Base-by-base conservation (phyloP, 306 rosid genomes). In the Oxytropis ochrocephala region DNA sequence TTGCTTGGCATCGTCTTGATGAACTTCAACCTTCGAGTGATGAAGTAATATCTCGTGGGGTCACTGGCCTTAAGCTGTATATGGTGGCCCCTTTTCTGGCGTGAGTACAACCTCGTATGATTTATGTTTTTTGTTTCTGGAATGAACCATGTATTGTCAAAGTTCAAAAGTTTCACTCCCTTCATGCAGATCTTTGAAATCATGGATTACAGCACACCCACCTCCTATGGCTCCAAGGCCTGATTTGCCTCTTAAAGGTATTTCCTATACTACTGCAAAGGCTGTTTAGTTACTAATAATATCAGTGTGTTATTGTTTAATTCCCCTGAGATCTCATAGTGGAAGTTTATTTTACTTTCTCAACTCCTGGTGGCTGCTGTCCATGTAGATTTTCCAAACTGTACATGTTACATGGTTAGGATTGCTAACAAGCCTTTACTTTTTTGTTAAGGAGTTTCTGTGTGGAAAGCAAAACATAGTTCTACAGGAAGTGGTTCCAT, bases 81-180 rank as follows among this genome's bases (percentile, higher is more conserved):
- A 94, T 94, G 98, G 98, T 94, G 81, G 78, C 98, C 64, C 98
- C 98, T 73, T 94, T 94, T 79, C 76, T 94, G 33, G 84, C 81
- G 96, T 94, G 83, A 83, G 98, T 77, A 76, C 57, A 77, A 29
- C 38, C 14, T 12, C 29, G 3, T 24, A 24, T 24, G 29, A 2
- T 24, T 24, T 2, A 50, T 59, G 49, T 67, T 68, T 74, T 80
- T 68, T 64, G 24, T 38, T 75, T 76, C 70, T 55, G 64, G 44
- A 61, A 60, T 60, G 50, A 21, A 17, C 64, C 72, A 9, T 29
- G 12, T 64, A 53, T 44, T 73, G 76, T 74, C 38, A 17, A 69
- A 64, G 61, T 39, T 63, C 6, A 76, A 32, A 82, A 57, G 67
- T 78, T 69, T 75, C 50, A 12, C 44, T 50, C 39, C 71, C 69